A percentile compares a stretch with the other conserved stretches of the same genome.
phyloP scores from a whole-genome alignment of 345 rosid genomes.

The Populus simonii region DNA sequence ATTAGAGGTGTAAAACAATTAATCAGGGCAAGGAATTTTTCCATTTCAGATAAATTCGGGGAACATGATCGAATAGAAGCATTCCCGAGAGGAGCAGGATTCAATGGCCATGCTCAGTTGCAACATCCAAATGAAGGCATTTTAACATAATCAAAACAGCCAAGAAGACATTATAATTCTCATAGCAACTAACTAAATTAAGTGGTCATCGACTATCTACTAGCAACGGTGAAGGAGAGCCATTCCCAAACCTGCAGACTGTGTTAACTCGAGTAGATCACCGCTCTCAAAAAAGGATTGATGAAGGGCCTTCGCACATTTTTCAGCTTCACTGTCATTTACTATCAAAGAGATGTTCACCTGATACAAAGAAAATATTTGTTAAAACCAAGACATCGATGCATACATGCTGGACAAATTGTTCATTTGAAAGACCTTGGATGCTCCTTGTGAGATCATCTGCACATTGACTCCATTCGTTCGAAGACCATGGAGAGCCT shows the following conservation, averaged over 20 bases:
- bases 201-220: neutral
- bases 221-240: neutral
- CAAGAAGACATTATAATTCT: neutral
- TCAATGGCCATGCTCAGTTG: neutral
- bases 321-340: constrained; percentile 66
- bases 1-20: too few species aligned
- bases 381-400: neutral
- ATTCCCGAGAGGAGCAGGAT: neutral
- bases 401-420: neutral
- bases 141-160: neutral
- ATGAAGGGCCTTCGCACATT: constrained; percentile 71
- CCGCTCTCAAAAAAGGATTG: constrained; percentile 51
- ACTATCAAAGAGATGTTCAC: constrained; percentile 84
- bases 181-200: neutral
- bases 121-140: too few species aligned
- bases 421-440: constrained; percentile 50
- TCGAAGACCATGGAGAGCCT: constrained; percentile 74
- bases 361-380: constrained; percentile 23
- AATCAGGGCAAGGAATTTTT: neutral
- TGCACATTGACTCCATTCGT: constrained; percentile 81
- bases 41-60: neutral
- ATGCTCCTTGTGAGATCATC: constrained; percentile 96
- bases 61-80: neutral
- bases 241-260: neutral
- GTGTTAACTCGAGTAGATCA: neutral